Percentiles rank a stretch among this genome's conserved stretches.
These are phyloP conservation scores for Crucihimalaya himalaica DNA, from an alignment of 345 rosid genomes.

Conservation along the genomic window DNA sequence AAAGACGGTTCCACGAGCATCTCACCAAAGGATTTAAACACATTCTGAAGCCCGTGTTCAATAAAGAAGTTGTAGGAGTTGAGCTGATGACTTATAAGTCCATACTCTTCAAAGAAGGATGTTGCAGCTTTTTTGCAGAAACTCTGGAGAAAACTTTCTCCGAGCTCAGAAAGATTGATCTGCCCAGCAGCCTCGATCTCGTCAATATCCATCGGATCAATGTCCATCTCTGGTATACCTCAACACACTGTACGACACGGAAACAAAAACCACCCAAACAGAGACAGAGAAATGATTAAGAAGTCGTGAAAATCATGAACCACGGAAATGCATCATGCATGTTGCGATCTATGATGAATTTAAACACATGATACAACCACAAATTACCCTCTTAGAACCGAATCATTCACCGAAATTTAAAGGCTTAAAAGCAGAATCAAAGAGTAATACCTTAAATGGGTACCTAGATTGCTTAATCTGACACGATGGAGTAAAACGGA, in stretches of 20 bases:
- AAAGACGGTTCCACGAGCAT: constrained; percentile 63
- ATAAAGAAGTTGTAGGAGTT: constrained; percentile 78
- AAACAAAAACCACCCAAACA: neutral
- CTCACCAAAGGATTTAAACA: constrained; percentile 69
- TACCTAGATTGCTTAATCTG: neutral
- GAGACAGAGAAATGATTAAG: neutral
- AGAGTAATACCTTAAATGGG: neutral
- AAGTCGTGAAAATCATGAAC: neutral
- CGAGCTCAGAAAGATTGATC: constrained; percentile 44
- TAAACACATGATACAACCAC: neutral
- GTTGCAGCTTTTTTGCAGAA: constrained; percentile 68
- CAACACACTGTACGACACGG: constrained; percentile 8
- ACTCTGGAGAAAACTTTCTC: constrained; percentile 47
- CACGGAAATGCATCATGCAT: constrained; percentile 6
- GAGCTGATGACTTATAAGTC: constrained; percentile 82
- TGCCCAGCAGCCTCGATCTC: constrained; percentile 41
- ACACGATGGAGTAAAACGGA: neutral
- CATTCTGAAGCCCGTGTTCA: constrained; percentile 60
- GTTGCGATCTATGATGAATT: neutral
- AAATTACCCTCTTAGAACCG: neutral
- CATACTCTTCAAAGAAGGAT: constrained; percentile 65
- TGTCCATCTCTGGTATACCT: constrained; percentile 15
- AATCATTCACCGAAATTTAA: neutral
- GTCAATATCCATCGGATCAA: constrained; percentile 34
- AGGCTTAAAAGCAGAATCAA: constrained; percentile 23